phyloP scores from a whole-genome alignment of 306 rosid genomes.

The Albizia julibrissin region DNA sequence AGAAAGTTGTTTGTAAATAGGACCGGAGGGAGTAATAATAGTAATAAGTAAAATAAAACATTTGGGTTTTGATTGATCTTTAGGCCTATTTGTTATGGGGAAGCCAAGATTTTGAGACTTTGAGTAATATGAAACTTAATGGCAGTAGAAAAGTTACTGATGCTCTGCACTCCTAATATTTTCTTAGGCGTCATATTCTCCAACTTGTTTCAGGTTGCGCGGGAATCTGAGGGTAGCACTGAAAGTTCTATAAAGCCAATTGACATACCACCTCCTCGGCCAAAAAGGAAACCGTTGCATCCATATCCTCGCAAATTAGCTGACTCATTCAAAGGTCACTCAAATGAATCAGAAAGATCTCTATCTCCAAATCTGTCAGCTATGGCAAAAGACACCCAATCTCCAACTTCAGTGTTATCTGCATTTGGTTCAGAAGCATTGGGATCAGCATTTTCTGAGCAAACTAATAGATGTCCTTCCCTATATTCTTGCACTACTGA shows the following conservation, averaged over 20 bases:
- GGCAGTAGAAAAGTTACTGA: neutral
- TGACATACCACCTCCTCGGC: conserved; percentile 96
- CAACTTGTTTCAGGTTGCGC: conserved; percentile 61
- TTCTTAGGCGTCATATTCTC: conserved; percentile 26
- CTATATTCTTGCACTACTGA: conserved; percentile 72
- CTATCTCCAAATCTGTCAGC: conserved; percentile 50
- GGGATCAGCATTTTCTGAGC: conserved; percentile 48
- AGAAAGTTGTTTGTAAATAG: too few species aligned
- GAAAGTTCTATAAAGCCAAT: conserved; percentile 65
- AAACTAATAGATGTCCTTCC: conserved; percentile 57
- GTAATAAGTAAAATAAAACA: neutral
- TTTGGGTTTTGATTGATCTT: conserved; percentile 18
- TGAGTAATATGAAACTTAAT: neutral
- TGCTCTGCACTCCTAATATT: neutral
- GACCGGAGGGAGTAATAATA: too few species aligned
- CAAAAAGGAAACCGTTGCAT: conserved; percentile 88
- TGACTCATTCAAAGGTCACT: conserved; percentile 46
- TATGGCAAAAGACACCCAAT: conserved; percentile 57
- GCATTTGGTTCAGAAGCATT: conserved; percentile 58
- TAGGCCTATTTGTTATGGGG: neutral
- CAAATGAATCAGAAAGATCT: conserved; percentile 58
- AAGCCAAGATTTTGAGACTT: neutral
- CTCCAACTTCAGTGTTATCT: conserved; percentile 78
- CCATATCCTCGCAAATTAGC: conserved; percentile 88
- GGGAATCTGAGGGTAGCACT: conserved; percentile 56